Evolutionary conservation across 225 moss, liverwort and hornwort genomes (phyloP), one percentile per base, ranked within the genome.

Genomic region (Lunularia cruciata): DNA sequence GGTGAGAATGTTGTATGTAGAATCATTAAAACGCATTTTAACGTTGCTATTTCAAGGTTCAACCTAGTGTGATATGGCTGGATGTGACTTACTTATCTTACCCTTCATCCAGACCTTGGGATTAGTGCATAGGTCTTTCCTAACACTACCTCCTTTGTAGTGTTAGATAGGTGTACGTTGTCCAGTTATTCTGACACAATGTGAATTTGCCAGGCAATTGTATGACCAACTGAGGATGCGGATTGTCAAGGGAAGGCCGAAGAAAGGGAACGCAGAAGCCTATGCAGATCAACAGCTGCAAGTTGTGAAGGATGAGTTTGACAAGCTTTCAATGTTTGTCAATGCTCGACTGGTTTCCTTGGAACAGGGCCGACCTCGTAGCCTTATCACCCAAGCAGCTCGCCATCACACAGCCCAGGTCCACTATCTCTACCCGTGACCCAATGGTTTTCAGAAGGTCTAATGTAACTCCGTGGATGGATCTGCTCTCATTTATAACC

Each of bases 341-440:
- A 81, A 83, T 71, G 65, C 83, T 19, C 86, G 82, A 19, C 30
- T 91, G 69, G 69, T 77, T 30, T 87, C 91, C 9, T 37, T 89
- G 42, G 86, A 81, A 59, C 86, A 89, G 65, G 82, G 89, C 39
- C 80, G 83, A 47, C 69, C 91, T 34, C 86, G 82, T 13, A 84
- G 83, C 75, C 76, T 91, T 53, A 83, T 91, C 38, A 84, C 85
- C 34, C 91, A 91, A 76, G 91, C 85, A 60, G 87, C 89, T 68
- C 91, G 89, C 19, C 87, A 91, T 60, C 88, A 91, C 73, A 70
- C 82, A 55, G 86, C 91, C 23, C 91, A 91, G 85, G 91, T 89
- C 22, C 33, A 54, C 13, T 15, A 47, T 22, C 49, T 46, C 58
- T 6, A 18, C 60, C 11, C 6, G 13, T 25, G 11, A n/a, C 10